Conservation (phyloP, 1,284 basidiomycete species). For the Coniferiporia sulphurascens region DNA sequence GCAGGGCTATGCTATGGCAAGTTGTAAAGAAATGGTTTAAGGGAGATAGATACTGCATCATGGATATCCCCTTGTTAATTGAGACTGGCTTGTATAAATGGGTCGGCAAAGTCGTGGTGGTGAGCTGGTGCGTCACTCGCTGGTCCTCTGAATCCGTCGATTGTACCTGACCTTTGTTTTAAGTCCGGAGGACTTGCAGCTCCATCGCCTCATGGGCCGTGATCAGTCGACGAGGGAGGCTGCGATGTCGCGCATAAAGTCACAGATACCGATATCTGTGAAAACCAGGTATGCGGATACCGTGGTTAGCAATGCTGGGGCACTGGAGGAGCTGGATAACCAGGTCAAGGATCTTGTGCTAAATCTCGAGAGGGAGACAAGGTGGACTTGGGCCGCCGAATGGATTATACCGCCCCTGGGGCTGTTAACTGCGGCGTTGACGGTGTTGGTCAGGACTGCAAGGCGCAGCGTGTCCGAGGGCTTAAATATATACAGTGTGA, state of each 20-base stretch:
- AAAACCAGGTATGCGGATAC: slow-evolving; percentile 85
- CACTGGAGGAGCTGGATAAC: slow-evolving; percentile 57
- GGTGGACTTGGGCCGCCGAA: slow-evolving; percentile 65
- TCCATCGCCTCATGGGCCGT: slow-evolving; percentile 72
- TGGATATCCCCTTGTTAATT: slow-evolving; percentile 93
- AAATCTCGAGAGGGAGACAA: slow-evolving; percentile 47
- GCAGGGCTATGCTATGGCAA: slow-evolving; percentile 67
- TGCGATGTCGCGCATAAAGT: slow-evolving; percentile 69
- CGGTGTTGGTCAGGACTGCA: slow-evolving; percentile 28
- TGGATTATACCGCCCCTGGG: slow-evolving; percentile 85
- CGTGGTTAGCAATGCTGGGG: slow-evolving; percentile 87
- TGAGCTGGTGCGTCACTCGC: slow-evolving; percentile 69
- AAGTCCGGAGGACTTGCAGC: slow-evolving; percentile 73
- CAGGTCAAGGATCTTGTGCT: slow-evolving; percentile 68
- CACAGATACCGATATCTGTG: slow-evolving; percentile 76
- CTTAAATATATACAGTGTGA: neutral
- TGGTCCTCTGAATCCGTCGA: neutral
- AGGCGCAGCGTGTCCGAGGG: neutral
- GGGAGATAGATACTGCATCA: slow-evolving; percentile 75
- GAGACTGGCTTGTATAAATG: slow-evolving; percentile 86
- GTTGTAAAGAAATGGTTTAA: slow-evolving; percentile 72
- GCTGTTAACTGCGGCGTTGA: slow-evolving; percentile 35
- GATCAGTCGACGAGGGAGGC: slow-evolving; percentile 55
- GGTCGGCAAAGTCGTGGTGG: slow-evolving; percentile 82
- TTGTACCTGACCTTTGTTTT: neutral